Evolutionary conservation across 495 filamentous ascomycete species (phyloP), one percentile per base, ranked within the genome.

Genomic region (Hyaloscypha variabilis): DNA sequence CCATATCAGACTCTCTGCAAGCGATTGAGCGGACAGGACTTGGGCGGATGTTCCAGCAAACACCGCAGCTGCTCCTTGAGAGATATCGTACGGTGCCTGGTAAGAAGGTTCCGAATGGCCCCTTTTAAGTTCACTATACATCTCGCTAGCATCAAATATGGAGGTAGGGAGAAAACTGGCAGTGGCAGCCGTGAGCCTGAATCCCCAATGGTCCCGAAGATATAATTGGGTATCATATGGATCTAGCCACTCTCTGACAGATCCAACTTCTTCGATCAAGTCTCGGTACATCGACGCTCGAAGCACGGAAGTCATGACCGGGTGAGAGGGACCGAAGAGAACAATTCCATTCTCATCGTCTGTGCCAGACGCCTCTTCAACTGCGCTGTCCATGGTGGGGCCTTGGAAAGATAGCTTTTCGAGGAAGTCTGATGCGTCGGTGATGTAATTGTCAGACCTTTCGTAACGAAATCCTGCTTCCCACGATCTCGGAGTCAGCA

Each of bases 381-480:
- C 49, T n/a, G 23, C 19, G 6, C 17, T 19, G 19, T 51, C 49
- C 23, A 21, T 24, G 6, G 1, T 17, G 49, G 23, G 1, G 19
- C n/a, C 49, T 17, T 24, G 49, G 6, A 51, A 6, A 21, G 19
- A 21, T 19, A 51, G 19, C 17, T 17, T 8, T 51, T 51, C 1
- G 19, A 51, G 19, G 19, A 21, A 24, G 19, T 51, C 17, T n/a
- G 49, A 21, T 24, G 49, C 49, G 19, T 6, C 2, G 8, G 49
- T 51, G 49, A 51, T 19, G n/a, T 21, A 51, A 5, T 51, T 24
- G 23, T 51, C 49, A 21, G 49, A 3, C 17, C 8, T 51, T 19
- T 51, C 49, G 23, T 51, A 24, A 14, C 49, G 49, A 51, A 51
- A 51, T 51, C 49, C n/a, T n/a, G n/a, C n/a, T n/a, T n/a, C n/a